These are phyloP conservation scores for Exophiala spinifera DNA, from an alignment of 2,329 filamentous ascomycete species.

Conservation along the genomic window DNA sequence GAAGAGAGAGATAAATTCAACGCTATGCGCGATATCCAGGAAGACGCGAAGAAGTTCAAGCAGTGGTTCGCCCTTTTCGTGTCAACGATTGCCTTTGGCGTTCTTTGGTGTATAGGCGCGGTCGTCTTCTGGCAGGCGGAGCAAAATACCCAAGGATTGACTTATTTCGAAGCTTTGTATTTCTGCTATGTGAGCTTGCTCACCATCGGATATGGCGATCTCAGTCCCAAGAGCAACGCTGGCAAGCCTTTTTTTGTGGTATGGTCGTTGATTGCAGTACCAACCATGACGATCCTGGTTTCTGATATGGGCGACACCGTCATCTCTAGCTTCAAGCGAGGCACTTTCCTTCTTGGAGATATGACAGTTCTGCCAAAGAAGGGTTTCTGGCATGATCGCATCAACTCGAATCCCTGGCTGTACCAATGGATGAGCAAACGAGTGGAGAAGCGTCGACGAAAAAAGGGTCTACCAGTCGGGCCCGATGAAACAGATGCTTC, in stretches of 20 bases:
- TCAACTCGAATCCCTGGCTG: constrained; percentile 47
- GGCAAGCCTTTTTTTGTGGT: constrained; percentile 89
- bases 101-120: constrained; percentile 79
- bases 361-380: constrained; percentile 63
- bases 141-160: constrained; percentile 53
- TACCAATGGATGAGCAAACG: constrained; percentile 38
- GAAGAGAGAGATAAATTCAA: constrained; percentile 69
- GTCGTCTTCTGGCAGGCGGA: constrained; percentile 68
- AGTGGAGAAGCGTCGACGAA: constrained; percentile 45
- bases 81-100: constrained; percentile 65
- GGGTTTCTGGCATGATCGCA: constrained; percentile 53
- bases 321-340: constrained; percentile 63
- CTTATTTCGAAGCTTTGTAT: constrained; percentile 79
- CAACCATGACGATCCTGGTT: constrained; percentile 83
- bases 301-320: constrained; percentile 82
- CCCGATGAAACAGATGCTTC: constrained; percentile 10
- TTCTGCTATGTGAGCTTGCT: constrained; percentile 80
- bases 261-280: constrained; percentile 81
- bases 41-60: constrained; percentile 60
- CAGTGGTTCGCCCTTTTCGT: constrained; percentile 71
- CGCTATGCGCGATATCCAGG: constrained; percentile 78
- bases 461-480: constrained; percentile 46
- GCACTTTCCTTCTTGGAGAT: constrained; percentile 59
- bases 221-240: constrained; percentile 70
- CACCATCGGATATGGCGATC: constrained; percentile 84